These are phyloP conservation scores for Lanmaoa rubissima DNA, from an alignment of 768 basidiomycete genomes.

Conservation along the genomic window DNA sequence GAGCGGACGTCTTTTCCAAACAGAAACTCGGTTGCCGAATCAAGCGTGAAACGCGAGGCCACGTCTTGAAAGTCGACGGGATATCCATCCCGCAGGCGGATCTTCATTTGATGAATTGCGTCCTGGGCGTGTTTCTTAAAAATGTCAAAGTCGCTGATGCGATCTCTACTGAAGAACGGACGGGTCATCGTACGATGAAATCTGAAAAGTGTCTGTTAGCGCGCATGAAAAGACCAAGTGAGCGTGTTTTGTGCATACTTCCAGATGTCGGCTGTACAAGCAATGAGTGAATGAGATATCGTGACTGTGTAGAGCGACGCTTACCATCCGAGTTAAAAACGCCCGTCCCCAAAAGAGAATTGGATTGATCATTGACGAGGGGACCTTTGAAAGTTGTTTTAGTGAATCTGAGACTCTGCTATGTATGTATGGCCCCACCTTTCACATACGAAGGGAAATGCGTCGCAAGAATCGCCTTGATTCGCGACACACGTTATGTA, in stretches of 20 bases:
- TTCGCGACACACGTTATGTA: background rate
- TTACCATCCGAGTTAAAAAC: constrained; percentile 43
- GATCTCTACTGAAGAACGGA: constrained; percentile 41
- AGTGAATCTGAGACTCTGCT: background rate
- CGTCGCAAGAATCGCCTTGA: constrained; percentile 37
- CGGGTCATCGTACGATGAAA: constrained; percentile 44
- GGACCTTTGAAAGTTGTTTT: constrained; percentile 16
- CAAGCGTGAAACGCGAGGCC: constrained; percentile 48
- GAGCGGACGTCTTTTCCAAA: constrained; percentile 43
- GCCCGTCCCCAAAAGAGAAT: constrained; percentile 35
- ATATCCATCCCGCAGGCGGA: constrained; percentile 34
- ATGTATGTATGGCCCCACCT: constrained; percentile 20
- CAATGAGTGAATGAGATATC: background rate
- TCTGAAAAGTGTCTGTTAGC: constrained; percentile 17
- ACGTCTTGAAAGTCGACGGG: constrained; percentile 46
- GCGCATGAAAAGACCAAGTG: background rate
- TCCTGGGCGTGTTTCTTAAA: constrained; percentile 38
- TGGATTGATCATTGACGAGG: constrained; percentile 23
- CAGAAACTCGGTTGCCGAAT: constrained; percentile 57
- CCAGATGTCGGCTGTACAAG: constrained; percentile 34
- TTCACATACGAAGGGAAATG: constrained; percentile 38
- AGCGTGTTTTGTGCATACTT: constrained; percentile 27
- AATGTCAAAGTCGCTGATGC: constrained; percentile 40
- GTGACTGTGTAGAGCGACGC: background rate
- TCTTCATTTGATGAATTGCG: constrained; percentile 34